phyloP scores from a whole-genome alignment of 2,329 filamentous ascomycete genomes.

The Sarocladiaceae sp. region DNA sequence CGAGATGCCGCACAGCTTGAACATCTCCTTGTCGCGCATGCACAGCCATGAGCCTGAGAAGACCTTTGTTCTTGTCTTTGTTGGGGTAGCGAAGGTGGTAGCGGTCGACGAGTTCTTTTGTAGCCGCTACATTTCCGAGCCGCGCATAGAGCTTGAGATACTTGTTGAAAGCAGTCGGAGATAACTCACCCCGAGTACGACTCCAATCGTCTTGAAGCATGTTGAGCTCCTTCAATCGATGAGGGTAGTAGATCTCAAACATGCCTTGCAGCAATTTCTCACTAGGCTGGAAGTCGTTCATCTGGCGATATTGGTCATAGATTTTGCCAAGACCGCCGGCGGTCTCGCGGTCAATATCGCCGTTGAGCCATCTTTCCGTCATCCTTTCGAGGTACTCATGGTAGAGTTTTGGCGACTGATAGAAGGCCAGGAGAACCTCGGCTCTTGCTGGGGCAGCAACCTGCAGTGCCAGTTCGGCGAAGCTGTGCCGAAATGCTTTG shows the following conservation, averaged over 20 bases:
- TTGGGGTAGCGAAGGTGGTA: constrained; percentile 24
- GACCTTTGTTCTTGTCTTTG: not conserved
- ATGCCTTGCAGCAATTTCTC: constrained; percentile 37
- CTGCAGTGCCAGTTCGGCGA: constrained; percentile 28
- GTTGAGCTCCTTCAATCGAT: constrained; percentile 37
- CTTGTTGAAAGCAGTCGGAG: constrained; percentile 41
- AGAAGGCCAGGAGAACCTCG: constrained; percentile 32
- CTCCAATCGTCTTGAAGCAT: constrained; percentile 47
- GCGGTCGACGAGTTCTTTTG: constrained; percentile 29
- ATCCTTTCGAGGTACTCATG: constrained; percentile 37
- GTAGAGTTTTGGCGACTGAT: constrained; percentile 35
- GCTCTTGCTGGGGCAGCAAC: constrained; percentile 30
- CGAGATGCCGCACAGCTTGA: constrained; percentile 37
- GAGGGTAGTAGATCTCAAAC: constrained; percentile 37
- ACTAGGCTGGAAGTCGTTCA: constrained; percentile 34
- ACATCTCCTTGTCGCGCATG: constrained; percentile 67
- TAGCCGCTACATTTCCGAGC: constrained; percentile 41
- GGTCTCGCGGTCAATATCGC: constrained; percentile 22
- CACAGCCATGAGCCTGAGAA: constrained; percentile 58
- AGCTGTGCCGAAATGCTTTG: constrained; percentile 22
- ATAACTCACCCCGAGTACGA: constrained; percentile 32
- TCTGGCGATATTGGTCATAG: constrained; percentile 41
- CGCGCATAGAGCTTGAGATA: constrained; percentile 45
- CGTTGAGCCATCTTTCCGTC: constrained; percentile 23
- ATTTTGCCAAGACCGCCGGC: constrained; percentile 32